These are phyloP conservation scores for Immersiporthe knoxdaviesiana DNA, from an alignment of 2,329 filamentous ascomycete species.

Conservation along the genomic window DNA sequence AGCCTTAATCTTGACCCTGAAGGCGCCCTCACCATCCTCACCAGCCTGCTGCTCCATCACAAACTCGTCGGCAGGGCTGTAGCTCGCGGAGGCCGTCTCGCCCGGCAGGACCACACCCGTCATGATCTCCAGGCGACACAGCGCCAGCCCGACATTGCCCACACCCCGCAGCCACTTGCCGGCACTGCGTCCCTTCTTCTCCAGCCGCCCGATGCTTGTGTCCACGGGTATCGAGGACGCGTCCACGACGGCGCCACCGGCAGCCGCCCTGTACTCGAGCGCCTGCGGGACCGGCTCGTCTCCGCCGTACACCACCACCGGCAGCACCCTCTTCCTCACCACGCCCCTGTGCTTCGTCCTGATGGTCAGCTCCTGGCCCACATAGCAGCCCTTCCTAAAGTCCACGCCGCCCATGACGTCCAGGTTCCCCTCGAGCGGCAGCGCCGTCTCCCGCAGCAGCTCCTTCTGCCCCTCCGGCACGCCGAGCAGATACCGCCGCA, in stretches of 20 bases:
- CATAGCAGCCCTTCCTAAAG: constrained; percentile 95
- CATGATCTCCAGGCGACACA: constrained; percentile 91
- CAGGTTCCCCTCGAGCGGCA: constrained; percentile 89
- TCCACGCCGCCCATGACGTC: constrained; percentile 85
- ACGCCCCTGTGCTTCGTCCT: constrained; percentile 93
- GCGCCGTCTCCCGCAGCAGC: constrained; percentile 68
- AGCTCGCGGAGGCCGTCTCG: constrained; percentile 66
- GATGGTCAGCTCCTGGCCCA: constrained; percentile 95
- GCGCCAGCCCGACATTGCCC: constrained; percentile 83
- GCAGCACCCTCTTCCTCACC: constrained; percentile 86
- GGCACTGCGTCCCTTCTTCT: constrained; percentile 67
- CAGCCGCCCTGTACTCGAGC: constrained; percentile 49
- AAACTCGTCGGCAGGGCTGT: constrained; percentile 64
- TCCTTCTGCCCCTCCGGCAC: constrained; percentile 85
- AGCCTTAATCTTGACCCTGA: constrained; percentile 68
- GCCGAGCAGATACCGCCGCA: constrained; percentile 78
- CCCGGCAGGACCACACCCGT: constrained; percentile 76
- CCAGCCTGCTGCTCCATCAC: constrained; percentile 51
- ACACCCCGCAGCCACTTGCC: constrained; percentile 81
- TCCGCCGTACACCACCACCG: constrained; percentile 69
- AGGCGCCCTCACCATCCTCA: constrained; percentile 47
- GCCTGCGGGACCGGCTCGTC: constrained; percentile 39
- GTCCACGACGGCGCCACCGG: constrained; percentile 32
- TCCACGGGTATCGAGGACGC: constrained; percentile 45
- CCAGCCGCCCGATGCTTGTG: constrained; percentile 55